A percentile compares a stretch with the other conserved stretches of the same genome.
Conservation (phyloP, 495 filamentous ascomycete species). For the Eremomyces bilateralis region DNA sequence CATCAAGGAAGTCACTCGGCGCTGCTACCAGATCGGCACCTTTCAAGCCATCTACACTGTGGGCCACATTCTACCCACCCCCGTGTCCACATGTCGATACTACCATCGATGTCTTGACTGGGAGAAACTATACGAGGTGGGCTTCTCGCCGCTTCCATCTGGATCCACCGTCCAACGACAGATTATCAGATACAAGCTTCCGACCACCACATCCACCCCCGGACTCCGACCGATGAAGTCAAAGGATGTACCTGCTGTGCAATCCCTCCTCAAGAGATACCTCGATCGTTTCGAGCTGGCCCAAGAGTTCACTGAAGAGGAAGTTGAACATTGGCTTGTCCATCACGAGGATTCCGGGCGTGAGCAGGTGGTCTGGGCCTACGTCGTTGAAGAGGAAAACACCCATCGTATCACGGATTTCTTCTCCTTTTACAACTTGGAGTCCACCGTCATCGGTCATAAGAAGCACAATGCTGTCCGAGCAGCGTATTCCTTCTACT, state of each 20-base stretch:
- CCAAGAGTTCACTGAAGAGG: slow-evolving; percentile 54
- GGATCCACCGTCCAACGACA: slow-evolving; percentile 66
- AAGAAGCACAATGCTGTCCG: slow-evolving; percentile 53
- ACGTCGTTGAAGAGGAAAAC: slow-evolving; percentile 61
- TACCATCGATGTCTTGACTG: slow-evolving; percentile 85
- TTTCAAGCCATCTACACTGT: slow-evolving; percentile 94
- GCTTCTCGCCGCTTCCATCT: slow-evolving; percentile 63
- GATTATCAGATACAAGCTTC: slow-evolving; percentile 57
- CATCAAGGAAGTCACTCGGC: slow-evolving; percentile 90
- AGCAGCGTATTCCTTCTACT: slow-evolving; percentile 92
- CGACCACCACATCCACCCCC: slow-evolving; percentile 40
- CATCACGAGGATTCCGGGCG: slow-evolving; percentile 32
- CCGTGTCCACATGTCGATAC: slow-evolving; percentile 80
- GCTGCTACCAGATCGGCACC: slow-evolving; percentile 60
- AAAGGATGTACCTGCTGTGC: slow-evolving; percentile 64
- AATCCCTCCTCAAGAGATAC: slow-evolving; percentile 54
- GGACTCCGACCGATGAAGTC: slow-evolving; percentile 60
- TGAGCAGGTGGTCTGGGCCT: slow-evolving; percentile 77
- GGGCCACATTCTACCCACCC: slow-evolving; percentile 72
- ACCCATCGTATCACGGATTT: slow-evolving; percentile 81
- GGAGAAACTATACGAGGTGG: slow-evolving; percentile 83
- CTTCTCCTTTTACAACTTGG: slow-evolving; percentile 88
- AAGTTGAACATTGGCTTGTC: slow-evolving; percentile 75
- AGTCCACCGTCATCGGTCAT: slow-evolving; percentile 69
- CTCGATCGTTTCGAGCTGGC: slow-evolving; percentile 62